Conservation (phyloP, 2,329 filamentous ascomycete species). For the Ophiosphaerella narmari region DNA sequence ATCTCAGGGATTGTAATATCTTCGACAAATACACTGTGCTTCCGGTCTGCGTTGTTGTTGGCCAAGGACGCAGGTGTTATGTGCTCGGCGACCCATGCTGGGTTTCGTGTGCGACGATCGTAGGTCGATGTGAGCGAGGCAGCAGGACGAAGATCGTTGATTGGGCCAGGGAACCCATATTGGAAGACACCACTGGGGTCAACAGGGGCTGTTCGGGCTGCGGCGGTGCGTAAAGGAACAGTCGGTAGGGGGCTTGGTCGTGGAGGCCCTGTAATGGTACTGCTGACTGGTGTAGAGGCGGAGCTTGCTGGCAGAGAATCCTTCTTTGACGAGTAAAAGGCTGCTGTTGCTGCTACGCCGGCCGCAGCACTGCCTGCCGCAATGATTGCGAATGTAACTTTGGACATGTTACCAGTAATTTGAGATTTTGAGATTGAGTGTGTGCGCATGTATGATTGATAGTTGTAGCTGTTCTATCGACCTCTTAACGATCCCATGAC, state of each 20-base stretch:
- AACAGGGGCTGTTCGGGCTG: slow-evolving; percentile 43
- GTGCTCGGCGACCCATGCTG: slow-evolving; percentile 90
- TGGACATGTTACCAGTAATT: slow-evolving; percentile 51
- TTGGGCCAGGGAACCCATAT: slow-evolving; percentile 83
- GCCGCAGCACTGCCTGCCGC: slow-evolving; percentile 55
- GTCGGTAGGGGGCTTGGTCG: slow-evolving; percentile 31
- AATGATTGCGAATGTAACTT: slow-evolving; percentile 55
- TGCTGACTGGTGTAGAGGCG: slow-evolving; percentile 37
- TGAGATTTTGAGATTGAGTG: slow-evolving; percentile 1
- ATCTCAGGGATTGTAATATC: slow-evolving; percentile 78
- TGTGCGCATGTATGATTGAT: neutral
- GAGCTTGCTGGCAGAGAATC: slow-evolving; percentile 26
- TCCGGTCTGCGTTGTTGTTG: slow-evolving; percentile 76
- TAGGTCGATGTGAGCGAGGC: slow-evolving; percentile 82
- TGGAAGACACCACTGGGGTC: slow-evolving; percentile 58
- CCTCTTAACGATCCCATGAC: slow-evolving; percentile 5
- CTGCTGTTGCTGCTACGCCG: slow-evolving; percentile 56
- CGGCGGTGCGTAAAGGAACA: slow-evolving; percentile 28
- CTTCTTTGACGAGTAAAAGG: slow-evolving; percentile 48
- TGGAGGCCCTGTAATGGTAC: slow-evolving; percentile 35
- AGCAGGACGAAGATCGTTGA: slow-evolving; percentile 79
- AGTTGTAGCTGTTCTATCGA: slow-evolving; percentile 20
- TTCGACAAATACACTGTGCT: slow-evolving; percentile 81
- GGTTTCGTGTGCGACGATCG: slow-evolving; percentile 89
- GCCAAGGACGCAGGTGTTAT: slow-evolving; percentile 87